A percentile compares a stretch with the other conserved stretches of the same genome.
These are phyloP conservation scores for Sporothrix schenckii DNA, from an alignment of 2,329 filamentous ascomycete species.

Conservation along the genomic window DNA sequence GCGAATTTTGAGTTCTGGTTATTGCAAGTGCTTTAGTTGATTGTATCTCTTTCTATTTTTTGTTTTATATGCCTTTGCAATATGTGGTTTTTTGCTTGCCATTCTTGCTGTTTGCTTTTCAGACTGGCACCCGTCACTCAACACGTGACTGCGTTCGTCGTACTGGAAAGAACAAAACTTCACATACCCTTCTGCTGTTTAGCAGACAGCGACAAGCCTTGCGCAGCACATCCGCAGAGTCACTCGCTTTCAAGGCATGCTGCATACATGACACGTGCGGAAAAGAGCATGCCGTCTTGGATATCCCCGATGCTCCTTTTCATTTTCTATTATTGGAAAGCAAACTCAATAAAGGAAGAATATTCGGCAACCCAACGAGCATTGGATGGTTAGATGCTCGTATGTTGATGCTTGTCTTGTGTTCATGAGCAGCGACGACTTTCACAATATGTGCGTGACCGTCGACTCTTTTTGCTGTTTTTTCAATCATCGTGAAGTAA, in stretches of 20 bases:
- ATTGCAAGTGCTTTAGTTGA: background rate
- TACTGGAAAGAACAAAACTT: background rate
- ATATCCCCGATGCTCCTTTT: background rate
- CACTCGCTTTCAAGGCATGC: background rate
- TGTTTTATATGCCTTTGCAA: too few relatives aligned
- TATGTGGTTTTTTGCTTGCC: too few relatives aligned
- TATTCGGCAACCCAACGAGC: background rate
- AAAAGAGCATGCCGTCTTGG: background rate
- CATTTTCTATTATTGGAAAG: background rate
- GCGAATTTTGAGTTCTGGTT: background rate
- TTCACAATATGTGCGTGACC: too few relatives aligned
- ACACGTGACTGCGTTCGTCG: background rate
- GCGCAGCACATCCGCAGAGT: background rate
- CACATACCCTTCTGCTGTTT: constrained; percentile 3
- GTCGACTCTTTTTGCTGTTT: too few relatives aligned
- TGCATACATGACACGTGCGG: background rate
- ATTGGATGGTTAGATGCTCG: too few relatives aligned
- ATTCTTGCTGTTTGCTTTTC: too few relatives aligned
- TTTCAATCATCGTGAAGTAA: too few relatives aligned
- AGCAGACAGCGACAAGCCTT: background rate
- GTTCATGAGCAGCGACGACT: too few relatives aligned
- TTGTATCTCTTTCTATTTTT: background rate
- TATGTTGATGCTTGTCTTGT: too few relatives aligned
- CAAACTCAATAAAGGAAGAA: background rate
- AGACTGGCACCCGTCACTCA: background rate